These are phyloP conservation scores for Mycena vitilis DNA, from an alignment of 768 basidiomycete species.

Conservation along the genomic window DNA sequence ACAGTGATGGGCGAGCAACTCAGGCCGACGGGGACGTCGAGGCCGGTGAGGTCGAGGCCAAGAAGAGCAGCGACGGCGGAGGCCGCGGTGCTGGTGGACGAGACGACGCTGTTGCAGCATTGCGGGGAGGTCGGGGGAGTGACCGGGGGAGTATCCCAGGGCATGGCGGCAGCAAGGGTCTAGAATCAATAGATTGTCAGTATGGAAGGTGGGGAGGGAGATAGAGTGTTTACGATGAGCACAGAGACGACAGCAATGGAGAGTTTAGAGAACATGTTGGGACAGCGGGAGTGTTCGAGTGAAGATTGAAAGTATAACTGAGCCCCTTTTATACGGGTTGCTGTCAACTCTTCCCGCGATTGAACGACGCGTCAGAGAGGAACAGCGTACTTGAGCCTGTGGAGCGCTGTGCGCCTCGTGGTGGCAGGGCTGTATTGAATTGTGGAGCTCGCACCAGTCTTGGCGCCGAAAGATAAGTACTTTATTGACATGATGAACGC, in stretches of 20 bases:
- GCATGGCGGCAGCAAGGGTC: conserved; percentile 3
- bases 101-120: neutral
- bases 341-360: too few relatives aligned
- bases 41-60: neutral
- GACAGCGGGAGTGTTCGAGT: neutral
- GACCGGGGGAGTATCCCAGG: too few relatives aligned
- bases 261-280: neutral
- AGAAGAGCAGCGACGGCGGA: neutral
- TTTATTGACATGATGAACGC: too few relatives aligned
- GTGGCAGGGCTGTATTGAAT: too few relatives aligned
- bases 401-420: too few relatives aligned
- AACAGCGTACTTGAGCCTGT: too few relatives aligned
- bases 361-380: too few relatives aligned
- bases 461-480: too few relatives aligned
- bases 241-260: neutral
- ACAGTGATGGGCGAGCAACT: conserved; percentile 2
- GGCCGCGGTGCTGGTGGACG: neutral
- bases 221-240: neutral
- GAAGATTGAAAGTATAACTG: neutral
- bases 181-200: neutral
- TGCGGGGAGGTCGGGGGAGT: neutral
- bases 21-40: neutral
- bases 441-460: too few relatives aligned
- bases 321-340: neutral
- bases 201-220: neutral